A percentile compares a stretch with the other conserved stretches of the same genome.
phyloP scores from a whole-genome alignment of 257 asterid genomes.

The Primulina huaijiensis region DNA sequence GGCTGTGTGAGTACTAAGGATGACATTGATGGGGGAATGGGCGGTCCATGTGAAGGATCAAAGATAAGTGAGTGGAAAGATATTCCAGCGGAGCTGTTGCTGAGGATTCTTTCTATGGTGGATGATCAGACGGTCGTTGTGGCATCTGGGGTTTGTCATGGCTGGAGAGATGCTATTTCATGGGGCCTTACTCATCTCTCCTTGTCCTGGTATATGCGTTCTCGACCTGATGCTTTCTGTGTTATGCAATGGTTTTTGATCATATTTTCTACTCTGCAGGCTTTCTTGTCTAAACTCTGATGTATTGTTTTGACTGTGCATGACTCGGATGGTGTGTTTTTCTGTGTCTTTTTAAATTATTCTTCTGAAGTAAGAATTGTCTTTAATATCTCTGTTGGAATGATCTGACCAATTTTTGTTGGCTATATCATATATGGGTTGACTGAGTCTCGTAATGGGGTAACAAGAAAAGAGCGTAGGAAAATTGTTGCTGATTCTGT shows the following conservation, averaged over 20 bases:
- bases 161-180: conserved; percentile 92
- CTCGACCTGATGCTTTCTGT: not conserved
- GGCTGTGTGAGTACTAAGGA: conserved; percentile 12
- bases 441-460: not conserved
- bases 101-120: conserved; percentile 69
- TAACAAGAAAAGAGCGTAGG: not conserved
- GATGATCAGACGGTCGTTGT: conserved; percentile 84
- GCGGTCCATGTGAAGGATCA: conserved; percentile 39
- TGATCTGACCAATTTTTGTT: not conserved
- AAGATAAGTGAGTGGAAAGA: conserved; percentile 84
- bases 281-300: not conserved
- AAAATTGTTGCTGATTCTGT: not conserved
- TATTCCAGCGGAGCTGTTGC: conserved; percentile 79
- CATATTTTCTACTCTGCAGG: not conserved
- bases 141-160: conserved; percentile 94
- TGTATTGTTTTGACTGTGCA: too few species aligned
- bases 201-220: conserved; percentile 65
- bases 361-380: not conserved
- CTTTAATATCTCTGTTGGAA: not conserved
- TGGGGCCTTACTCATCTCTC: conserved; percentile 80
- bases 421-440: not conserved
- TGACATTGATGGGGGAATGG: conserved; percentile 35
- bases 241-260: not conserved
- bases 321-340: not conserved
- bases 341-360: not conserved